Base-by-base conservation (phyloP, 2,329 filamentous ascomycete genomes). In the Bipolaris zeicola region DNA sequence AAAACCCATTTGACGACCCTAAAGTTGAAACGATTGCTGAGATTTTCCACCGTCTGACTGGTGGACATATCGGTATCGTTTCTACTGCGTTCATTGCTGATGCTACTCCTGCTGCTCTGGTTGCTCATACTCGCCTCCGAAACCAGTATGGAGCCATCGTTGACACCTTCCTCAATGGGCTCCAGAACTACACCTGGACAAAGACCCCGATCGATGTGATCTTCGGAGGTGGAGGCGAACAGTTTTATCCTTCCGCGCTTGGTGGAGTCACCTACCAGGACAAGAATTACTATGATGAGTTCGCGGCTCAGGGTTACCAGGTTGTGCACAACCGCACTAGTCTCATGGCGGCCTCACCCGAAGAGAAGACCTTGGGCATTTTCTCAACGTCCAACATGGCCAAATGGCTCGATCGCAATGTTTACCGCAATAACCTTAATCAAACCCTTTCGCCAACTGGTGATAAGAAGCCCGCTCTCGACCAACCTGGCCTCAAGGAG, bases 11-110 rank as follows among this genome's bases (percentile, higher is more conserved):
- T 16, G 16, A 16, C 16, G 16, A 16, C 70, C 91, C 91, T 51
- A 95, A 94, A 79, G 85, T 96, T 20, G 91, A 95, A 80, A 91
- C 87, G 13, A 90, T 96, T 71, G 87, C 89, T 20, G 89, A 92
- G 76, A 82, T 95, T 55, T 87, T 94, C 77, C 83, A 85, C 65
- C 87, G 91, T 54, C 81, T 91, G 50, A 86, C 83, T 76, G 83
- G 86, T 57, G 81, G 86, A 64, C 80, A 81, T 54, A 77, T 86
- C 44, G 79, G 84, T 38, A 85, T 81, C 31, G 90, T 95, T 39
- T 89, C 88, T 3, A 96, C 91, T n/a, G 91, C 91, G 4, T 89
- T 87, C 76, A 82, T 92, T 50, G 87, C 90, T 3, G 91, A 96
- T 78, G 91, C 91, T 10, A 96, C 91, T 0, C 91, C 91, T 28